phyloP scores from a whole-genome alignment of 495 filamentous ascomycete species.

The Diplogelasinospora grovesii region DNA sequence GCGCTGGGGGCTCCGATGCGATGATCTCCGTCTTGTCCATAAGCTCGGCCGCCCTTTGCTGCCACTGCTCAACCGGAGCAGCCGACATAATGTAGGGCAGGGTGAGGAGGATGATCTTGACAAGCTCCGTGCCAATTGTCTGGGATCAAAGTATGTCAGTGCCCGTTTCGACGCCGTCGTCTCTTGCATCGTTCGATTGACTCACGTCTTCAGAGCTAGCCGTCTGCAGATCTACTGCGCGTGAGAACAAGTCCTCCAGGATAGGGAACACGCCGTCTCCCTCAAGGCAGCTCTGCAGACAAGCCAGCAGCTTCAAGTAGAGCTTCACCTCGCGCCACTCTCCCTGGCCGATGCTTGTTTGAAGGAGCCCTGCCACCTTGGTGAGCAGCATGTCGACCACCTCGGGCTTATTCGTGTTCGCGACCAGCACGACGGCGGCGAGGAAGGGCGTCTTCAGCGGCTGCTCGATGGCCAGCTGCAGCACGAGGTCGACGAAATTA shows the following conservation, averaged over 20 bases:
- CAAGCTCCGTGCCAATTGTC: conserved; percentile 81
- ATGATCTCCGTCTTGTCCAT: conserved; percentile 91
- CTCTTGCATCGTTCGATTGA: no score
- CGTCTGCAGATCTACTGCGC: conserved; percentile 83
- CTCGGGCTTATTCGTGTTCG: conserved; percentile 67
- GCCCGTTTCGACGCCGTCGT: no score
- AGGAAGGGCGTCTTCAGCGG: conserved; percentile 94
- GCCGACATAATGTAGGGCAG: conserved; percentile 86
- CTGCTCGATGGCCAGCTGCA: conserved; percentile 80
- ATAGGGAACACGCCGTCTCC: conserved; percentile 82
- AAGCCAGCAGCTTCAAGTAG: conserved; percentile 76
- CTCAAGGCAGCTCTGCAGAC: conserved; percentile 70
- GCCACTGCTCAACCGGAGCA: conserved; percentile 52
- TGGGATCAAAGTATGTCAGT: conserved; percentile 19
- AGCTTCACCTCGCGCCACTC: conserved; percentile 90
- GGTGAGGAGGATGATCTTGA: conserved; percentile 90
- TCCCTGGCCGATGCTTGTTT: conserved; percentile 59
- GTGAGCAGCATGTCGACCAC: conserved; percentile 60
- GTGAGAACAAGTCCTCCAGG: conserved; percentile 74
- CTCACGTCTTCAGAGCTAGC: conserved; percentile 84
- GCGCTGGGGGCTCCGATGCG: conserved; percentile 70
- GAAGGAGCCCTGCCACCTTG: conserved; percentile 49
- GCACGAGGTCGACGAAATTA: conserved; percentile 61
- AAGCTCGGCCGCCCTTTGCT: conserved; percentile 64
- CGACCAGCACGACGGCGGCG: conserved; percentile 68